Evolutionary conservation across 2,329 filamentous ascomycete species (phyloP).

Genomic region (Apiospora saccharicola): DNA sequence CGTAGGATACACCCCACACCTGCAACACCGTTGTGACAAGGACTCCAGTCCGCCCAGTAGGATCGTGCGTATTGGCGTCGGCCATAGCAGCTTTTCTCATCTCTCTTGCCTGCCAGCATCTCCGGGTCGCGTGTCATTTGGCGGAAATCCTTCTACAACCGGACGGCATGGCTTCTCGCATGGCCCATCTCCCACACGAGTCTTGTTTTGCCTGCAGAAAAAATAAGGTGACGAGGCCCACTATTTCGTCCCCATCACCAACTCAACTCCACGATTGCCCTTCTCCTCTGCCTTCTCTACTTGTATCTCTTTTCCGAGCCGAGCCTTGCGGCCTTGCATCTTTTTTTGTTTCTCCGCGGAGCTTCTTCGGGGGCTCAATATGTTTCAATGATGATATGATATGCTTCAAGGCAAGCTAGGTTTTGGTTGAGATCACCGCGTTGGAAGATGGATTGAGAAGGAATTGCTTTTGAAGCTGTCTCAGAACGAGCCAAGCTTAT

Average conservation of each 20-base stretch:
- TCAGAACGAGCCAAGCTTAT: slow-evolving; percentile 15
- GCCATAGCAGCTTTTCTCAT: neutral
- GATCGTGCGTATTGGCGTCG: neutral
- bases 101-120: neutral
- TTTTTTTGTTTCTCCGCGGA: neutral
- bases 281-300: neutral
- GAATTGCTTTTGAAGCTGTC: neutral
- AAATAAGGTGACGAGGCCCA: neutral
- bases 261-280: neutral
- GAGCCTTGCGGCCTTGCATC: neutral
- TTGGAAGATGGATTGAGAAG: neutral
- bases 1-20: neutral
- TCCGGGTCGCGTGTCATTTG: neutral
- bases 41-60: slow-evolving; percentile 10
- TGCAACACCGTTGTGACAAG: slow-evolving; percentile 23
- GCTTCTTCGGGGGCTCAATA: neutral
- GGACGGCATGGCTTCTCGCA: neutral
- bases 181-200: neutral
- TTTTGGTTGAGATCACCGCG: neutral
- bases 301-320: neutral
- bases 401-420: neutral
- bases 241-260: neutral
- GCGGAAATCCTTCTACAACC: neutral
- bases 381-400: neutral
- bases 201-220: neutral